Base-by-base conservation (phyloP, 1,284 basidiomycete genomes). In the Austroboletus novae-zelandiae region DNA sequence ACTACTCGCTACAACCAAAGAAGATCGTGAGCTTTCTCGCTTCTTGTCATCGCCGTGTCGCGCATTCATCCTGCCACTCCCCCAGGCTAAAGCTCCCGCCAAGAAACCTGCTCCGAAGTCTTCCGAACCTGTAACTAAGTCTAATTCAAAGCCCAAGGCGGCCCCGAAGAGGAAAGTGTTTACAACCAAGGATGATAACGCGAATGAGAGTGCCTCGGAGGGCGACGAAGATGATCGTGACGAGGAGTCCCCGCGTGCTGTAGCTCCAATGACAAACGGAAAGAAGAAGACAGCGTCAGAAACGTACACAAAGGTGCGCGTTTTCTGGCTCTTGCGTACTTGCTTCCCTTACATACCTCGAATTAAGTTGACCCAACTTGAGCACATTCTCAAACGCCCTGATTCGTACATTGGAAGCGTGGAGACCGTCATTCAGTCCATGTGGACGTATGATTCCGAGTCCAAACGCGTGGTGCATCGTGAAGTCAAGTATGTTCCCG, bases 371-470 rank as follows among this genome's bases (percentile, higher is more conserved):
- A 87, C 94, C 1, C 96, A 97, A 86, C 76, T 98, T 17, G 94
- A 99, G 67, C 97, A 99, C 62, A 93, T 99, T 58, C 78, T 99
- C 53, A 91, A 91, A 70, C 91, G 97, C 53, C 97, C 97, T 1
- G 97, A 99, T 71, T 94, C 95, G 0, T 99, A 99, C 71, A 99
- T 99, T 55, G 97, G 94, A 18, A 95, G 91, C 48, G 85, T 97
- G 9, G 94, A 97, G 70, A 84, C 84, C 0, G 78, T 92, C 53
- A 89, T 83, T 0, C 88, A 94, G 65, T 63, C 74, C 29, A 94
- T 97, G 86, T 98, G 94, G 94, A 91, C 91, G 4, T 94, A 85
- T 66, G 91, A 97, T 65, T 75, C 79, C 1, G 84, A 85, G 41
- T 81, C 73, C 40, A 93, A 92, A 62, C 83, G 84, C 36, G 91